A percentile compares a stretch with the other conserved stretches of the same genome.
Evolutionary conservation across 106 monocot species (phyloP).

Genomic region (Acorus gramineus): DNA sequence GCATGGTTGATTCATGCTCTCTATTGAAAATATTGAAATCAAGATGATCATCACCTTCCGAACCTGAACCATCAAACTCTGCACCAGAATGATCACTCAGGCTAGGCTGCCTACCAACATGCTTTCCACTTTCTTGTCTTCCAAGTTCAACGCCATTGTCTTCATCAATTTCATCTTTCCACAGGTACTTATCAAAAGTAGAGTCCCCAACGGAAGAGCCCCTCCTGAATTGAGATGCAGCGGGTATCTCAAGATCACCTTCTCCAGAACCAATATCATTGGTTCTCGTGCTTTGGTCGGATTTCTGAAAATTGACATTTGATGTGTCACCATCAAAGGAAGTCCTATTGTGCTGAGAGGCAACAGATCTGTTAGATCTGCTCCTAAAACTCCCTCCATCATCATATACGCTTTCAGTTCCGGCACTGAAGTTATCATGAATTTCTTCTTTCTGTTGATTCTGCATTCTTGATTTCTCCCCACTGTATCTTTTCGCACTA

Average conservation of each 20-base stretch:
- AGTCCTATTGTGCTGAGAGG: conserved; percentile 5
- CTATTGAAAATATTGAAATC: background rate
- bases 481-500: conserved; percentile 3
- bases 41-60: conserved; percentile 23
- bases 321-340: conserved; percentile 7
- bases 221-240: conserved; percentile 1
- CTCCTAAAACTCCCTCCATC: background rate
- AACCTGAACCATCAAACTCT: conserved; percentile 49
- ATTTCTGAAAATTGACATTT: conserved; percentile 1
- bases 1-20: conserved; percentile 6
- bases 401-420: conserved; percentile 3
- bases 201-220: conserved; percentile 6
- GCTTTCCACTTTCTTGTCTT: conserved; percentile 1
- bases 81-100: conserved; percentile 15
- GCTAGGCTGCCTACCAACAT: conserved; percentile 1
- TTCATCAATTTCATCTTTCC: conserved; percentile 3
- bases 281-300: background rate
- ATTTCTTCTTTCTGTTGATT: conserved; percentile 12
- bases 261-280: too few relatives aligned
- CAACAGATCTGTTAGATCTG: background rate
- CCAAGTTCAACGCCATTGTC: conserved; percentile 4
- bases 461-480: conserved; percentile 4
- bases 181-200: conserved; percentile 8
- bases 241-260: background rate
- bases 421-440: background rate